Conservation (phyloP, 192 early-diverging fungal genomes). For the Coemansia sp. region DNA sequence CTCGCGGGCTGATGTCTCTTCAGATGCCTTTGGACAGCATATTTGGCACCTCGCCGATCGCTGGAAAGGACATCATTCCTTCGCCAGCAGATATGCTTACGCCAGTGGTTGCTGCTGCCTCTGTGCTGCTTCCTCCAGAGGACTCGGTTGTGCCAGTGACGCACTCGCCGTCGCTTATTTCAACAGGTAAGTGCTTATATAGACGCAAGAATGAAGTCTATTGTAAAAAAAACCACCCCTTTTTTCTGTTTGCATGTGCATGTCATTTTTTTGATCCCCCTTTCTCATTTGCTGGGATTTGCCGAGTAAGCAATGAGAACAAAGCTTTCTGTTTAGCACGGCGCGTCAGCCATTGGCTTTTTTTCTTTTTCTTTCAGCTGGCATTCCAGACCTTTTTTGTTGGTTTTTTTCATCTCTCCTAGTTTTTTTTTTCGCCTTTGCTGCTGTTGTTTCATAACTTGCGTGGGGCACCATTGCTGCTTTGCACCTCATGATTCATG, state of each 20-base stretch:
- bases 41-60: conserved; percentile 26
- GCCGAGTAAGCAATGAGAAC: too few relatives aligned
- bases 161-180: neutral
- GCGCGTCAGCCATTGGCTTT: neutral
- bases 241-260: too few relatives aligned
- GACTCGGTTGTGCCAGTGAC: conserved; percentile 33
- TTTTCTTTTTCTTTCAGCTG: neutral
- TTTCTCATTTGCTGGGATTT: too few relatives aligned
- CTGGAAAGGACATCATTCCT: conserved; percentile 30
- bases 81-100: conserved; percentile 29
- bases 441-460: conserved; percentile 1
- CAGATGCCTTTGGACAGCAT: conserved; percentile 33
- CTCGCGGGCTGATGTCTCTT: conserved; percentile 33
- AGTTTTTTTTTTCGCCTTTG: neutral
- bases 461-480: too few relatives aligned
- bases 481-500: neutral
- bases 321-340: too few relatives aligned
- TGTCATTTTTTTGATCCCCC: too few relatives aligned
- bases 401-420: neutral
- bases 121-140: conserved; percentile 17
- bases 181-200: conserved; percentile 7
- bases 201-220: too few relatives aligned
- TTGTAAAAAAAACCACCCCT: neutral
- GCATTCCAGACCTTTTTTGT: too few relatives aligned
- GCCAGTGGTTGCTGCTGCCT: conserved; percentile 5